Evolutionary conservation across 1,284 basidiomycete species (phyloP).

Genomic region (Pseudozyma pruni): DNA sequence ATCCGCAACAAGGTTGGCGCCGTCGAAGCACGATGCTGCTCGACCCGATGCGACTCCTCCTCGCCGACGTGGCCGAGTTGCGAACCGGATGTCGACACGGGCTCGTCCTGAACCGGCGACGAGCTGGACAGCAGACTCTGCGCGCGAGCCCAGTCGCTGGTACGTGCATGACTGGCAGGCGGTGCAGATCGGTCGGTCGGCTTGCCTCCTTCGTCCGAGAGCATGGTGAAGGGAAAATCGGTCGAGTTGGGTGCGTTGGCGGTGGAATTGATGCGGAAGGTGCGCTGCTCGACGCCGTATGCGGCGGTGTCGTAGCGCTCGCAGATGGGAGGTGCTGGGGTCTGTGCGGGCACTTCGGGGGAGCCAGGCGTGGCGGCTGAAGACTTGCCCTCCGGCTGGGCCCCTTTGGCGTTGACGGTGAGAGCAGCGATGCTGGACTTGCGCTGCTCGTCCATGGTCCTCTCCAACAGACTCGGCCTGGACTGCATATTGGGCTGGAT

Average conservation of each 20-base stretch:
- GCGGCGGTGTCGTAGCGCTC: slow-evolving; percentile 21
- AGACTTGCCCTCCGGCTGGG: not conserved
- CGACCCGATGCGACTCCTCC: not conserved
- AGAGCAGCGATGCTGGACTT: slow-evolving; percentile 12
- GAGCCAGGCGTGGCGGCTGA: not conserved
- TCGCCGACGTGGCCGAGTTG: too few relatives aligned
- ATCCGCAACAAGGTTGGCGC: slow-evolving; percentile 5
- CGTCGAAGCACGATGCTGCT: not conserved
- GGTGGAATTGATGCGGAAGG: slow-evolving; percentile 18
- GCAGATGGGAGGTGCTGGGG: not conserved
- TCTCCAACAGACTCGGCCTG: slow-evolving; percentile 25
- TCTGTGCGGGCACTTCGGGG: not conserved
- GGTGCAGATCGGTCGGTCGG: not conserved
- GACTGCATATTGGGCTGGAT: slow-evolving; percentile 38
- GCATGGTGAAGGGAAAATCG: slow-evolving; percentile 13
- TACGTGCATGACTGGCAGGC: slow-evolving; percentile 23
- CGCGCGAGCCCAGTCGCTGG: slow-evolving; percentile 39
- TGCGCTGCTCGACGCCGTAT: slow-evolving; percentile 20
- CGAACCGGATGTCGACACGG: too few relatives aligned
- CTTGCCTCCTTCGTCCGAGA: slow-evolving; percentile 8
- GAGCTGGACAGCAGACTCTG: slow-evolving; percentile 14
- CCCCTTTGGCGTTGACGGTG: slow-evolving; percentile 8
- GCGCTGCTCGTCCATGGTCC: slow-evolving; percentile 24
- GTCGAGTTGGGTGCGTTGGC: not conserved
- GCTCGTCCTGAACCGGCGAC: too few relatives aligned